Conservation (phyloP, 495 filamentous ascomycete species). For the Glarea lozoyensis region DNA sequence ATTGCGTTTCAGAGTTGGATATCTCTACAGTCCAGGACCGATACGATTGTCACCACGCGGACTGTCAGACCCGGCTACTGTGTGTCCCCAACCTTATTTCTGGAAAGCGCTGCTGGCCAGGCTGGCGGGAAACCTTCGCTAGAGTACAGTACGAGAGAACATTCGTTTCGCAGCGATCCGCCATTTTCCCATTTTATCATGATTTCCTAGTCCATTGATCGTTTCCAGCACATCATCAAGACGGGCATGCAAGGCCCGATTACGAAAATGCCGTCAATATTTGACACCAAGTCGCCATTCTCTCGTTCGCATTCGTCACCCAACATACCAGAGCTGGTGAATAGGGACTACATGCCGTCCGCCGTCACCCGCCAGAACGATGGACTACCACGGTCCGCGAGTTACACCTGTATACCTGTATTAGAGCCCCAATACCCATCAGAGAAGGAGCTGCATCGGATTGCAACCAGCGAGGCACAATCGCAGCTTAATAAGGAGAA, state of each 20-base stretch:
- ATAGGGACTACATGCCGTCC: constrained; percentile 15
- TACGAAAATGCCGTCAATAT: constrained; percentile 18
- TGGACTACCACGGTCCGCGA: constrained; percentile 21
- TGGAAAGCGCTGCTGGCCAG: constrained; percentile 8
- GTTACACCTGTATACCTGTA: constrained; percentile 17
- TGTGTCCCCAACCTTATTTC: constrained; percentile 3
- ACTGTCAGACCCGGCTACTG: too few relatives aligned
- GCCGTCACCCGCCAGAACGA: constrained; percentile 5
- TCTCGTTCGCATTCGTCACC: constrained; percentile 21
- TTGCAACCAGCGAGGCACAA: constrained; percentile 3
- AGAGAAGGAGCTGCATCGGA: constrained; percentile 6
- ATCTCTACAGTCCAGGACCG: too few relatives aligned
- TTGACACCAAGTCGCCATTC: constrained; percentile 15
- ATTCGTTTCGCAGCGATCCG: neutral
- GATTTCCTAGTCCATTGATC: constrained; percentile 8
- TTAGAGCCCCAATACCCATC: constrained; percentile 5
- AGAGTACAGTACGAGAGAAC: too few relatives aligned
- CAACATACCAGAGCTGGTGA: constrained; percentile 16
- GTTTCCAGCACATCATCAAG: constrained; percentile 10
- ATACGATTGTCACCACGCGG: too few relatives aligned
- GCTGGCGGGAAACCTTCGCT: too few relatives aligned
- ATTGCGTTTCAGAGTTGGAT: too few relatives aligned
- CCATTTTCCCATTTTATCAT: constrained; percentile 5
- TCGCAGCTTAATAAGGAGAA: neutral
- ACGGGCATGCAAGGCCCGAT: constrained; percentile 19